Conservation (phyloP, 2,329 filamentous ascomycete genomes). For the Emmonsia crescens region DNA sequence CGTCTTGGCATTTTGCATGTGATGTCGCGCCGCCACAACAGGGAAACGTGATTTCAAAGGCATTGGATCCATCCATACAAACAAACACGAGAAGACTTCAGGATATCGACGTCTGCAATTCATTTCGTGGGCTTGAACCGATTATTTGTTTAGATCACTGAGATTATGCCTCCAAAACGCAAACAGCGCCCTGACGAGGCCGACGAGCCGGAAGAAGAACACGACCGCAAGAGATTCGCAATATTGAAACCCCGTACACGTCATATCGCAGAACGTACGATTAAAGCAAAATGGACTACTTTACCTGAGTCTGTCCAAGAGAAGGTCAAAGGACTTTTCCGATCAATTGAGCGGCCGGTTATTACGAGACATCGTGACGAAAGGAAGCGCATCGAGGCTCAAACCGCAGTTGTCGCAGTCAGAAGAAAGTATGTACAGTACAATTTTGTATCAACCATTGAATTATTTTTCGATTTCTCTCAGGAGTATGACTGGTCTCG, state of each 20-base stretch:
- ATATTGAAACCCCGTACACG: conserved; percentile 32
- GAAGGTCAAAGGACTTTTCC: conserved; percentile 33
- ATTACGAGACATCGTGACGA: conserved; percentile 34
- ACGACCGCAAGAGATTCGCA: conserved; percentile 24
- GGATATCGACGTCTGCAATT: background rate
- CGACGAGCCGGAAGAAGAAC: conserved; percentile 11
- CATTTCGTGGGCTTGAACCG: background rate
- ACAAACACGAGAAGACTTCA: background rate
- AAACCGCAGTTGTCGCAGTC: conserved; percentile 30
- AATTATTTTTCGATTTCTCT: background rate
- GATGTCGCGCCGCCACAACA: background rate
- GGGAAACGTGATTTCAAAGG: too few relatives aligned
- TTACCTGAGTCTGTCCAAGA: conserved; percentile 34
- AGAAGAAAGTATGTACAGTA: conserved; percentile 30
- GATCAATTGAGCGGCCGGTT: conserved; percentile 32
- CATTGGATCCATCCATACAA: background rate
- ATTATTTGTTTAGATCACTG: background rate
- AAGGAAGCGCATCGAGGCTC: conserved; percentile 32
- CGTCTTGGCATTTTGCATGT: background rate
- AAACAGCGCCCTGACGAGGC: conserved; percentile 3
- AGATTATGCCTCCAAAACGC: conserved; percentile 16
- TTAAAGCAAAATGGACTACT: conserved; percentile 37
- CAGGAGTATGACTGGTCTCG: background rate
- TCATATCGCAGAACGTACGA: conserved; percentile 32
- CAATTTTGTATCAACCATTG: background rate